phyloP scores from a whole-genome alignment of 306 rosid genomes.

The Erythrophleum fordii region DNA sequence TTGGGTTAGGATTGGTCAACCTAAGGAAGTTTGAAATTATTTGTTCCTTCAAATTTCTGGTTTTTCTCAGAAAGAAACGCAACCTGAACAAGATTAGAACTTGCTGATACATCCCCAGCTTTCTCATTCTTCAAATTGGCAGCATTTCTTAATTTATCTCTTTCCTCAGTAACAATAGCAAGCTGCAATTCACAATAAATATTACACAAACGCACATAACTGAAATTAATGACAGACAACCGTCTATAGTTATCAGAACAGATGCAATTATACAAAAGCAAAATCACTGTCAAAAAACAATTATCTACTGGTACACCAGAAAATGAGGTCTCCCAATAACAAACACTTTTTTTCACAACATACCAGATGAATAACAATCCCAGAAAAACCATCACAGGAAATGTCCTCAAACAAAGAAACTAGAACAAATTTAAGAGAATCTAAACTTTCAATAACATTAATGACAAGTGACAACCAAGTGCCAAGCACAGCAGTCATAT shows the following conservation, averaged over 20 bases:
- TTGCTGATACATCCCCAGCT: constrained; percentile 51
- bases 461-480: background rate
- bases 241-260: constrained; percentile 13
- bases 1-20: no score
- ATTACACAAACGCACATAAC: constrained; percentile 23
- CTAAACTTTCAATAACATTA: background rate
- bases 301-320: background rate
- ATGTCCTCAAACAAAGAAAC: background rate
- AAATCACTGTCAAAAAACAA: constrained; percentile 25
- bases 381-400: background rate
- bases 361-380: background rate
- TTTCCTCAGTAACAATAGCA: constrained; percentile 76
- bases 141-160: constrained; percentile 65
- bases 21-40: no score
- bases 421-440: background rate
- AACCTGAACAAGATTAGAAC: constrained; percentile 65
- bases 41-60: no score
- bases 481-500: background rate
- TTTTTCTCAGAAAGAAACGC: no score
- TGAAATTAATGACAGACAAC: constrained; percentile 32
- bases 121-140: constrained; percentile 55
- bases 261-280: constrained; percentile 19
- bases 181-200: constrained; percentile 63
- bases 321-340: background rate
- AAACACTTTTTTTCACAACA: background rate